Conservation (phyloP, 2,329 filamentous ascomycete species). For the Colletotrichum sojae region DNA sequence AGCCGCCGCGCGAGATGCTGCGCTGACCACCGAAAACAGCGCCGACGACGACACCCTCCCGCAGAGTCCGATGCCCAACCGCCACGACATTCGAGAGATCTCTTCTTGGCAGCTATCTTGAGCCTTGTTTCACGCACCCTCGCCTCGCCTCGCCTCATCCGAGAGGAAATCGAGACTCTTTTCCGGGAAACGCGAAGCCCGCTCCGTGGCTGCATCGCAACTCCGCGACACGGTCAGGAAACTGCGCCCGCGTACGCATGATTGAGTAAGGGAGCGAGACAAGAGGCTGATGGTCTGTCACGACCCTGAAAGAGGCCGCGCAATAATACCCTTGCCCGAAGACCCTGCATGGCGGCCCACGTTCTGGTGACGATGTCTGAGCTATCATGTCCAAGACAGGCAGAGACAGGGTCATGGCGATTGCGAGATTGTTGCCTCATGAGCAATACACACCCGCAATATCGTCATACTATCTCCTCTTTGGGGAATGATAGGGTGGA, state of each 20-base stretch:
- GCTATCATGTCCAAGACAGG: background rate
- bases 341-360: slow-evolving; percentile 14
- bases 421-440: slow-evolving; percentile 4
- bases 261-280: slow-evolving; percentile 31
- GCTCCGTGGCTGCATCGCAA: background rate
- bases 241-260: background rate
- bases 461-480: slow-evolving; percentile 17
- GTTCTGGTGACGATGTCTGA: slow-evolving; percentile 34
- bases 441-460: slow-evolving; percentile 15
- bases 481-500: background rate
- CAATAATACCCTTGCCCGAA: background rate
- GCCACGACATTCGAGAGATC: slow-evolving; percentile 8
- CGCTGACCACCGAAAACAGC: slow-evolving; percentile 24
- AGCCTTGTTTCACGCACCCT: slow-evolving; percentile 22
- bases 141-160: slow-evolving; percentile 14
- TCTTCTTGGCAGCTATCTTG: background rate
- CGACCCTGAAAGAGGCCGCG: slow-evolving; percentile 3
- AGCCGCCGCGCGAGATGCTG: slow-evolving; percentile 23
- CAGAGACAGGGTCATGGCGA: background rate
- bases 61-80: slow-evolving; percentile 17
- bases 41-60: background rate
- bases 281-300: background rate
- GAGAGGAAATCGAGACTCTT: slow-evolving; percentile 15
- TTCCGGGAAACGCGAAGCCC: slow-evolving; percentile 9
- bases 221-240: slow-evolving; percentile 19